Evolutionary conservation across 2,329 filamentous ascomycete species (phyloP), one percentile per base, ranked within the genome.

Genomic region (Bipolaris oryzae): DNA sequence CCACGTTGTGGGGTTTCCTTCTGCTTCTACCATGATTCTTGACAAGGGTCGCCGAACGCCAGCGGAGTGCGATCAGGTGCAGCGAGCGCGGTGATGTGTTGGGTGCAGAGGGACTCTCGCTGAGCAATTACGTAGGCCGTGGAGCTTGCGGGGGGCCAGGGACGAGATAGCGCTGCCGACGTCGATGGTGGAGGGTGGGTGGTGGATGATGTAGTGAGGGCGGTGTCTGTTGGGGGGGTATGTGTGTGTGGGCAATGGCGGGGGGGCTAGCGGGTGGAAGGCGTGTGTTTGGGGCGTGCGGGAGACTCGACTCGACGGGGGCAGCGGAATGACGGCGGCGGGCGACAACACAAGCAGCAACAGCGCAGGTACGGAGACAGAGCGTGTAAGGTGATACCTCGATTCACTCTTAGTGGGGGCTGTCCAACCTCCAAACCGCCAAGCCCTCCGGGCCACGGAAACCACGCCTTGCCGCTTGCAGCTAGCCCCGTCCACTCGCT

Each of bases 1-100:
- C 94, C 94, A 98, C 81, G 93, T 98, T 77, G 93, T 93, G 82
- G 91, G 89, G 85, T 87, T 92, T 81, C 90, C 85, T 83, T 96
- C 92, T 83, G 89, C 90, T 87, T 97, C 93, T 84, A 95, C 93
- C 93, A 98, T 97, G 83, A 89, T 94, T 72, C 60, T 58, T 21
- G 48, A 56, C 56, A 50, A 45, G 53, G 56, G 55, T 45, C 47
- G 53, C 49, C 43, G 48, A 44, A 46, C 56, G 38, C 46, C 48
- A 58, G 53, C 53, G 53, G 48, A 33, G 39, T 34, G 46, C 58
- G 60, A 60, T 56, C 53, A 49, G 51, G 49, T 53, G 58, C 55
- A 59, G 60, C 57, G 56, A 60, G 47, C 52, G 59, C 58, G 44
- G 58, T 52, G 43, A 41, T 33, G 55, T 57, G 41, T 50, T 43